Conservation (phyloP, 495 filamentous ascomycete genomes). For the Apodospora peruviana region DNA sequence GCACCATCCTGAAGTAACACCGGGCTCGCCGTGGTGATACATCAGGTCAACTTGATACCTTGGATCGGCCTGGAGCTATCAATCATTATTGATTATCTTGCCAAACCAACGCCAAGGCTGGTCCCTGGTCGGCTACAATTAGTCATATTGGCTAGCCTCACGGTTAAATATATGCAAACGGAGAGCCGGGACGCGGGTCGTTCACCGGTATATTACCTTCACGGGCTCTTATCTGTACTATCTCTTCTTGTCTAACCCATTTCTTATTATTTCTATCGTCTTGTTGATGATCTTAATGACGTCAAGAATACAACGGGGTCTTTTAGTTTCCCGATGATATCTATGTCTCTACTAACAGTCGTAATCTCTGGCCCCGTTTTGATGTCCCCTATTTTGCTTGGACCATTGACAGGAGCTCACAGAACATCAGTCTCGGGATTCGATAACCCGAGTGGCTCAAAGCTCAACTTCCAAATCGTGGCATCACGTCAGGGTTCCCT, state of each 20-base stretch:
- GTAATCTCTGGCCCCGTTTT: no score
- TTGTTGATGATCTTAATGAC: not conserved
- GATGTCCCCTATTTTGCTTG: no score
- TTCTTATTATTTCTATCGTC: not conserved
- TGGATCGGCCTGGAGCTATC: constrained; percentile 2
- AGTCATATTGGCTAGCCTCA: constrained; percentile 11
- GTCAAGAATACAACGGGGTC: no score
- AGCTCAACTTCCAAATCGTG: no score
- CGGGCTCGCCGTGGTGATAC: no score
- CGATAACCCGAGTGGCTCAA: no score
- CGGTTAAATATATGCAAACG: constrained; percentile 22
- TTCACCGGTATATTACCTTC: constrained; percentile 15
- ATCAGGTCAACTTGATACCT: not conserved
- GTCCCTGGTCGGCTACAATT: constrained; percentile 6
- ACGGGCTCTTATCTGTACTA: constrained; percentile 2
- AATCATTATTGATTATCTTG: not conserved
- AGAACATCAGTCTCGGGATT: no score
- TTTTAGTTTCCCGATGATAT: constrained; percentile 7
- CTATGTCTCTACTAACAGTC: no score
- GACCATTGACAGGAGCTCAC: no score
- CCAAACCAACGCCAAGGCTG: constrained; percentile 2
- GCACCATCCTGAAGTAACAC: no score
- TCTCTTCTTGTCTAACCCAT: constrained; percentile 6
- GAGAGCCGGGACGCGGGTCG: constrained; percentile 22
- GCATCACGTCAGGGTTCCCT: no score